phyloP scores from a whole-genome alignment of 2,329 filamentous ascomycete species.

The Pseudopithomyces maydicus region DNA sequence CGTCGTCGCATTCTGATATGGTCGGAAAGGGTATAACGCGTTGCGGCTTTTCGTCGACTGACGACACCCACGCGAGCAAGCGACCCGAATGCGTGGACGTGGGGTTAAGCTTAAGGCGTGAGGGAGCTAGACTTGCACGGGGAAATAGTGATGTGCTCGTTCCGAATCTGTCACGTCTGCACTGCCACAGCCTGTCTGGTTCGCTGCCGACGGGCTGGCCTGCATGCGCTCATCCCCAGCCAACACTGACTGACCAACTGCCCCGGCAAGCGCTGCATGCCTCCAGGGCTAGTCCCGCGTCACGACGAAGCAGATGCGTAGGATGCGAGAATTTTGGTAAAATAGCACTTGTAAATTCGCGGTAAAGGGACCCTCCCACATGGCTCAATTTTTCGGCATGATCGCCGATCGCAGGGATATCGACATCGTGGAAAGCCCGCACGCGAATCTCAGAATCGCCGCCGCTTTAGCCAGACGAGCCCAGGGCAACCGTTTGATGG shows the following conservation, averaged over 20 bases:
- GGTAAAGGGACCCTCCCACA: not conserved
- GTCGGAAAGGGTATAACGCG: not conserved
- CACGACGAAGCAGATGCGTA: too few relatives aligned
- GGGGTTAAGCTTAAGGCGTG: conserved; percentile 6
- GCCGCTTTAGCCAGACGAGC: conserved; percentile 1
- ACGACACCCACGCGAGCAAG: conserved; percentile 6
- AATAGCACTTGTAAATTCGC: not conserved
- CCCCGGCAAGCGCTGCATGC: too few relatives aligned
- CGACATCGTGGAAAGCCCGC: conserved; percentile 14
- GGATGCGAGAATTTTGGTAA: too few relatives aligned
- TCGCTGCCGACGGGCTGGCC: not conserved
- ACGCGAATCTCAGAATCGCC: not conserved
- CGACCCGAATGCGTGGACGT: conserved; percentile 4
- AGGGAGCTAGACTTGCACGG: conserved; percentile 9
- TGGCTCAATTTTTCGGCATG: not conserved
- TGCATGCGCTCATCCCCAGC: conserved; percentile 2
- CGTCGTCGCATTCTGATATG: not conserved
- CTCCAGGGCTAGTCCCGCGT: too few relatives aligned
- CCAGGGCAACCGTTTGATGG: conserved; percentile 7
- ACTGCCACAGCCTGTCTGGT: conserved; percentile 17
- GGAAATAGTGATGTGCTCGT: not conserved
- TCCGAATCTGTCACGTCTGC: not conserved
- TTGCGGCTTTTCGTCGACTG: not conserved
- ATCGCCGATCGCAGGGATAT: conserved; percentile 9
- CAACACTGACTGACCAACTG: not conserved